phyloP scores from a whole-genome alignment of 148 eudicot species.

The Pouteria glomerata region DNA sequence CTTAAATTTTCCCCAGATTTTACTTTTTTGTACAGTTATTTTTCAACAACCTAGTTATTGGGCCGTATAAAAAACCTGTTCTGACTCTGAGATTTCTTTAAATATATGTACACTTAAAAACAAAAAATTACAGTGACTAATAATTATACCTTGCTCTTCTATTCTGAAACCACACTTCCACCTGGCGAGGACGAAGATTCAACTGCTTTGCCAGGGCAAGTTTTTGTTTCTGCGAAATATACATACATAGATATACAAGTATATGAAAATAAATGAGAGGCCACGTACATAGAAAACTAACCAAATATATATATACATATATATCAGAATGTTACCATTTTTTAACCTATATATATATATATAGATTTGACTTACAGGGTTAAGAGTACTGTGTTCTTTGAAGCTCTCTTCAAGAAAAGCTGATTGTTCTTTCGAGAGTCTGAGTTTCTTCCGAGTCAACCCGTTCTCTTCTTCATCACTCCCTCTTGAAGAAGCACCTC shows the following conservation, averaged over 20 bases:
- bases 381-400: conserved; percentile 69
- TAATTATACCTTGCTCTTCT: conserved; percentile 94
- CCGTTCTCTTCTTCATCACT: conserved; percentile 65
- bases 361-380: conserved; percentile 51
- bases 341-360: too few species aligned
- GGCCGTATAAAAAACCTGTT: too few species aligned
- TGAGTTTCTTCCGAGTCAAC: conserved; percentile 52
- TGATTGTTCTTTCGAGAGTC: conserved; percentile 74
- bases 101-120: too few species aligned
- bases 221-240: conserved; percentile 65
- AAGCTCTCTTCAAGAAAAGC: conserved; percentile 84
- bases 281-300: background rate
- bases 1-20: too few species aligned
- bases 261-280: background rate
- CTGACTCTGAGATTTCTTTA: too few species aligned
- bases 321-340: too few species aligned
- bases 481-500: conserved; percentile 33
- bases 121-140: too few species aligned
- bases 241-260: background rate
- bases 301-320: too few species aligned
- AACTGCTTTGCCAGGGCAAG: conserved; percentile 68
- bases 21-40: too few species aligned
- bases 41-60: too few species aligned
- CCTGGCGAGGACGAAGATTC: conserved; percentile 87
- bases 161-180: conserved; percentile 94